Evolutionary conservation across 768 basidiomycete species (phyloP).

Genomic region (Tremella yokohamensis): DNA sequence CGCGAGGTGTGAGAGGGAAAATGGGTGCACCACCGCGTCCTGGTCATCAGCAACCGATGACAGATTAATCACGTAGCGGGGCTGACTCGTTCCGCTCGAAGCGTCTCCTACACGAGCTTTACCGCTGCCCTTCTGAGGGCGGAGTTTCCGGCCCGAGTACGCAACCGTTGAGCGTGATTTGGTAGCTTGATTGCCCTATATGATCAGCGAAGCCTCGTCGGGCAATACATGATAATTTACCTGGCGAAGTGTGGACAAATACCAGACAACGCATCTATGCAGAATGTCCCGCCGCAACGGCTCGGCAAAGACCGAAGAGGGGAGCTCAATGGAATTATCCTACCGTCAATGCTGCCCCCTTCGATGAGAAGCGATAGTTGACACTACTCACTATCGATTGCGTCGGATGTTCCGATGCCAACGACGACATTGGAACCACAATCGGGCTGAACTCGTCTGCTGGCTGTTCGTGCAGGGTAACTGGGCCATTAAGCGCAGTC

Average conservation of each 20-base stretch:
- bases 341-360: constrained; percentile 5
- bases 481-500: neutral
- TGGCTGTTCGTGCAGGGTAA: neutral
- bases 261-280: constrained; percentile 83
- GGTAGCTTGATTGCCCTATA: constrained; percentile 73
- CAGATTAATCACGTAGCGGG: neutral
- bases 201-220: neutral
- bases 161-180: constrained; percentile 87
- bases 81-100: constrained; percentile 55
- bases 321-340: constrained; percentile 50
- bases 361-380: too few relatives aligned
- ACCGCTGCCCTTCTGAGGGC: constrained; percentile 87
- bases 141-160: constrained; percentile 83
- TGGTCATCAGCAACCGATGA: constrained; percentile 54
- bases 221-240: constrained; percentile 13
- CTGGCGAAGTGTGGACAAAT: constrained; percentile 82
- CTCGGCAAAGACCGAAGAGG: constrained; percentile 68
- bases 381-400: constrained; percentile 32
- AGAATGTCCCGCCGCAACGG: constrained; percentile 88
- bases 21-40: constrained; percentile 82
- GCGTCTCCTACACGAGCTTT: constrained; percentile 83
- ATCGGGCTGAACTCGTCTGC: constrained; percentile 19
- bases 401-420: constrained; percentile 40
- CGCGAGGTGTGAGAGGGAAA: constrained; percentile 84
- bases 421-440: constrained; percentile 42